phyloP scores from a whole-genome alignment of 2,329 filamentous ascomycete genomes.

The Emericellopsis atlantica region DNA sequence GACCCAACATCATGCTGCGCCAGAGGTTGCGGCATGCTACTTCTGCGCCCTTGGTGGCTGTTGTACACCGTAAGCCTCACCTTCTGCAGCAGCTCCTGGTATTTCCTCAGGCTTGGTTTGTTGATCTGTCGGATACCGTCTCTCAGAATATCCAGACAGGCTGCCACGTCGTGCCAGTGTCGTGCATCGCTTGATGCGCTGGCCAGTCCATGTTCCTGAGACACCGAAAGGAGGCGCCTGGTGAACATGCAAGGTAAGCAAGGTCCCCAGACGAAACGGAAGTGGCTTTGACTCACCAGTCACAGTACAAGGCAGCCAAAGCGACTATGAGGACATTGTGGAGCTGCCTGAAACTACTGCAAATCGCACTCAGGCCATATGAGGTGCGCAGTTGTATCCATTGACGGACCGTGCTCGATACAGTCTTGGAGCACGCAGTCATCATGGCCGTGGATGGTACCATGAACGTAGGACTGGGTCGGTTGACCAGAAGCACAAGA shows the following conservation, averaged over 20 bases:
- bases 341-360: conserved; percentile 8
- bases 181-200: not conserved
- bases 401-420: conserved; percentile 8
- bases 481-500: conserved; percentile 8
- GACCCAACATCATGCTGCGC: not conserved
- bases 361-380: conserved; percentile 7
- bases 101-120: not conserved
- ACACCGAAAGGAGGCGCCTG: not conserved
- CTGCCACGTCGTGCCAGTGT: not conserved
- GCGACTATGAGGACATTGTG: conserved; percentile 9
- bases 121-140: not conserved
- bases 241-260: not conserved
- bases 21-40: not conserved
- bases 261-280: conserved; percentile 11
- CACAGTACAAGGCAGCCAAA: conserved; percentile 11
- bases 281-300: conserved; percentile 7
- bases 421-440: conserved; percentile 8
- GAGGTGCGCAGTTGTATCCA: conserved; percentile 7
- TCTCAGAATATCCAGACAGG: not conserved
- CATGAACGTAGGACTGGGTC: conserved; percentile 12
- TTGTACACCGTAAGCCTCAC: not conserved
- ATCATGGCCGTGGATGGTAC: conserved; percentile 10
- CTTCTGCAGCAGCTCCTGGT: not conserved
- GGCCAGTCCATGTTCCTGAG: not conserved
- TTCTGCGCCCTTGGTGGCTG: not conserved